Evolutionary conservation across 2,329 filamentous ascomycete genomes (phyloP), one percentile per base, ranked within the genome.

Genomic region (Plenodomus biglobosus): DNA sequence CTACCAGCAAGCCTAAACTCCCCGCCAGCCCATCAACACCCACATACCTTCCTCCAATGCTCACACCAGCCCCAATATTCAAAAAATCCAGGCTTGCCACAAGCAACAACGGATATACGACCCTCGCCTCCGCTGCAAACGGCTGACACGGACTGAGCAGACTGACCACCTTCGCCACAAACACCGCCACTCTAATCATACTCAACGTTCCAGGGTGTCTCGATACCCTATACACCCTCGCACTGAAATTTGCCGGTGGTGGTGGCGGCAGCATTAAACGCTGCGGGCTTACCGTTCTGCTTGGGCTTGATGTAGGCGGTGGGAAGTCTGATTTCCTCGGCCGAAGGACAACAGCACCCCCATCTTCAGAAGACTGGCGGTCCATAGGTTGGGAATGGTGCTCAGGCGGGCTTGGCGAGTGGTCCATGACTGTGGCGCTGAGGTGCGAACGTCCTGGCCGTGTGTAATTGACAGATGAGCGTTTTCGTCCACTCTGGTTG

Each of bases 111-210:
- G 87, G 84, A 56, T 86, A 85, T 3, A 84, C 77, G 3, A 91
- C 72, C 68, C 81, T 81, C 6, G 83, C 75, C 38, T 80, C 85
- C n/a, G 83, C 78, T 37, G 84, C 83, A 48, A 85, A 85, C 0
- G 90, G 90, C 66, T 83, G 84, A 68, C 91, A 96, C 1, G 86
- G 81, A 39, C 80, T 78, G 2, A 81, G 78, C 8, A 94, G 72
- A 0, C 83, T 83, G 11, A 80, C 73, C 8, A 91, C 73, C 69
- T 95, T 96, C 41, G 80, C 56, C 5, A 86, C 67, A 59, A 95
- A 92, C 1, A 92, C 59, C 1, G 70, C 59, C 2, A 89, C 71
- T 40, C 85, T 85, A 17, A 80, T 55, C 4, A 74, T 44, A 40
- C 52, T 51, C 21, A 63, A 51, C 8, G 65, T 57, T 5, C 53